phyloP scores from a whole-genome alignment of 768 basidiomycete species.

The Mycena floridula region DNA sequence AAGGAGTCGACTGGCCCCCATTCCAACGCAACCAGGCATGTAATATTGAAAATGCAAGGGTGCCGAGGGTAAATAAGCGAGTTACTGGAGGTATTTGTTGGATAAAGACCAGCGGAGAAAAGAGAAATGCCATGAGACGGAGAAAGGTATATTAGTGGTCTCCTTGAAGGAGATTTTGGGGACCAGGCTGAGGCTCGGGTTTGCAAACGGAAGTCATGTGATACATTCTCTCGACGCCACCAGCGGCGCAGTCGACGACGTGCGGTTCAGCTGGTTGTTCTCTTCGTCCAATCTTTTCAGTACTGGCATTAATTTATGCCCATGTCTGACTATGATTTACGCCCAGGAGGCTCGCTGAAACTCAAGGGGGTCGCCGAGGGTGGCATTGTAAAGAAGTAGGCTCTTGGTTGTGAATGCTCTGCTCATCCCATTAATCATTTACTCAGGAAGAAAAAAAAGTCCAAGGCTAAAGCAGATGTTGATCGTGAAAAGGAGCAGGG shows the following conservation, averaged over 20 bases:
- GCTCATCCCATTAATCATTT: conserved; percentile 6
- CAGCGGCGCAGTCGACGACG: too few species aligned
- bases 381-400: conserved; percentile 79
- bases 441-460: conserved; percentile 80
- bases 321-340: conserved; percentile 85
- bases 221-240: too few species aligned
- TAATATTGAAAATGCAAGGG: conserved; percentile 48
- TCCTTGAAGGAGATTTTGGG: too few species aligned
- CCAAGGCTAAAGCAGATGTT: conserved; percentile 46
- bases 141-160: too few species aligned
- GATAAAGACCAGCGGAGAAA: conserved; percentile 60
- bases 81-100: conserved; percentile 78
- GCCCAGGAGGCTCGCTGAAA: conserved; percentile 84
- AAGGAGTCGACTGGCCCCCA: conserved; percentile 43
- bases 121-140: conserved; percentile 70
- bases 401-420: conserved; percentile 6
- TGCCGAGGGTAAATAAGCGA: conserved; percentile 60
- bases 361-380: conserved; percentile 82
- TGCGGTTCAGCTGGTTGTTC: too few species aligned
- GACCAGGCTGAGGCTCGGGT: too few species aligned
- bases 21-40: conserved; percentile 65
- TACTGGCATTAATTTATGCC: too few species aligned
- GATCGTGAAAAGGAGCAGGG: conserved; percentile 33
- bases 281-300: too few species aligned
- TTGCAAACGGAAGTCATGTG: too few species aligned